These are phyloP conservation scores for Zymoseptoria passerinii DNA, from an alignment of 2,329 filamentous ascomycete genomes.

Conservation along the genomic window DNA sequence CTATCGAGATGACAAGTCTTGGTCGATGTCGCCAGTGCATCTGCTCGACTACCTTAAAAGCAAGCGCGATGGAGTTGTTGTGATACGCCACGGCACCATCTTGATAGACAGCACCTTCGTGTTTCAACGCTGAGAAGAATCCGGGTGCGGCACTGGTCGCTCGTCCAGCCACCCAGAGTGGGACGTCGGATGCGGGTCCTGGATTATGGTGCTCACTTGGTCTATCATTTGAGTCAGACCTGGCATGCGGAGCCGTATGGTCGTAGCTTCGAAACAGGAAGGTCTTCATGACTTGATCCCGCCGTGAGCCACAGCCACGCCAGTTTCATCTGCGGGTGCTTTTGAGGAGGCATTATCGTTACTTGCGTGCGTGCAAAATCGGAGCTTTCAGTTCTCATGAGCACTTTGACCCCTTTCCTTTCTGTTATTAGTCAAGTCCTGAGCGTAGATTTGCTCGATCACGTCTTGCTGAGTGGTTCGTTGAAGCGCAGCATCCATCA, in stretches of 20 bases:
- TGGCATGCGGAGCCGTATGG: constrained; percentile 3
- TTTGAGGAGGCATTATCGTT: no score
- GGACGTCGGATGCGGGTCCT: constrained; percentile 4
- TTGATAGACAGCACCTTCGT: neutral
- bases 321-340: neutral
- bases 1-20: constrained; percentile 10
- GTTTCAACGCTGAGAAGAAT: constrained; percentile 9
- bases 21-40: constrained; percentile 10
- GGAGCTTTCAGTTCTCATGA: no score
- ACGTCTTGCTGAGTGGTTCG: no score
- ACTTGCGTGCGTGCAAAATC: no score
- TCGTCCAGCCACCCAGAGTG: constrained; percentile 12
- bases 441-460: no score
- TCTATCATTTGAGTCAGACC: neutral
- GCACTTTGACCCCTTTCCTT: no score
- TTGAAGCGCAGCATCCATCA: no score
- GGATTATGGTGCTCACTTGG: constrained; percentile 4
- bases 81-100: constrained; percentile 12
- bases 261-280: constrained; percentile 11
- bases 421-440: no score
- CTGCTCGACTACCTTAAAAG: constrained; percentile 11
- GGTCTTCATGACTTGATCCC: constrained; percentile 1
- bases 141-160: constrained; percentile 15
- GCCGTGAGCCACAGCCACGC: constrained; percentile 5
- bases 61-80: constrained; percentile 14